Conservation (phyloP, 2,329 filamentous ascomycete species). For the Aureobasidium sp. region DNA sequence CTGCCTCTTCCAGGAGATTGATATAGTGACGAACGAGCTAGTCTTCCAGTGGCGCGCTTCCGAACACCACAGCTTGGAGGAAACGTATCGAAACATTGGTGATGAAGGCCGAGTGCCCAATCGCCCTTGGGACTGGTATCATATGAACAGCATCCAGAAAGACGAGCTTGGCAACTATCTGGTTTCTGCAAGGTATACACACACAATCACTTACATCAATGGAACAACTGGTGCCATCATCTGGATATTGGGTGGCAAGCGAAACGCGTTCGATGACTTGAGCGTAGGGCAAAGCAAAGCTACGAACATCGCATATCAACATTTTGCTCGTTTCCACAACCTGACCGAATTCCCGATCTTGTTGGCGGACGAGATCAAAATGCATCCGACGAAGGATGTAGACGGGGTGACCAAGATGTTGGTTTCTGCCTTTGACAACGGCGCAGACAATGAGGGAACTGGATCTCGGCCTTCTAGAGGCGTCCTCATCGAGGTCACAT, state of each 20-base stretch:
- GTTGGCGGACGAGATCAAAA: constrained; percentile 16
- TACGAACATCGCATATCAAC: constrained; percentile 40
- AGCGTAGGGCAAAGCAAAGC: constrained; percentile 12
- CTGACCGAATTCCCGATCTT: constrained; percentile 34
- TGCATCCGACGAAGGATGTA: not conserved
- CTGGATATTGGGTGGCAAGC: constrained; percentile 41
- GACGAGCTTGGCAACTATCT: constrained; percentile 46
- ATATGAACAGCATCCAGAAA: constrained; percentile 52
- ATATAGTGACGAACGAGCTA: constrained; percentile 32
- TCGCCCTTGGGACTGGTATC: constrained; percentile 44
- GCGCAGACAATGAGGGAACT: constrained; percentile 16
- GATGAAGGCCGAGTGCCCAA: constrained; percentile 33
- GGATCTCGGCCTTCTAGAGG: constrained; percentile 21
- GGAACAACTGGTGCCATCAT: constrained; percentile 41
- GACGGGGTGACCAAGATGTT: constrained; percentile 25
- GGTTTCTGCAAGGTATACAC: constrained; percentile 45
- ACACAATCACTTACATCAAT: constrained; percentile 43
- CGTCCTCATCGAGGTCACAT: constrained; percentile 27
- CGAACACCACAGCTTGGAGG: constrained; percentile 25
- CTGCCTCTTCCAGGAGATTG: constrained; percentile 37
- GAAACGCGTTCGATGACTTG: constrained; percentile 22
- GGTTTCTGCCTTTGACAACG: constrained; percentile 45
- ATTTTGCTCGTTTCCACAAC: constrained; percentile 41
- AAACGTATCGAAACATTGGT: constrained; percentile 18
- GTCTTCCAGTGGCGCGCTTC: constrained; percentile 36